Percentiles rank a stretch among this genome's conserved stretches.
Evolutionary conservation across 2,329 filamentous ascomycete species (phyloP).

Genomic region (Penicillium thymicola): DNA sequence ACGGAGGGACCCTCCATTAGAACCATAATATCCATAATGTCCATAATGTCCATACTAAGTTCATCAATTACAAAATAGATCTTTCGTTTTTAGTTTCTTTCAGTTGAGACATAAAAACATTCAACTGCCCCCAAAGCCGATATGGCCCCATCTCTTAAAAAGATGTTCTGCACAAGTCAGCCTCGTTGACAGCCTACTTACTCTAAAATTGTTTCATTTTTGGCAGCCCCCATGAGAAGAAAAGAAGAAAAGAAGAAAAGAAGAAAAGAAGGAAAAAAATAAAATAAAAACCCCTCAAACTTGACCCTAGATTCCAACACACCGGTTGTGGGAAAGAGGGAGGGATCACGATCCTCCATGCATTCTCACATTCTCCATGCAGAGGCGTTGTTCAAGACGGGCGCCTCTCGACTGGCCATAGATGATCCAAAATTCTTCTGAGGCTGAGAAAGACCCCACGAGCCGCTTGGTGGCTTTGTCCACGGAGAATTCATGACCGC

Average conservation of each 20-base stretch:
- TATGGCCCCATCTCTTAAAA: neutral
- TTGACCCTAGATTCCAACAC: neutral
- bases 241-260: neutral
- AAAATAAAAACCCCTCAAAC: no score
- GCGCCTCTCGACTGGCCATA: constrained; percentile 23
- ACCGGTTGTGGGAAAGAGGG: neutral
- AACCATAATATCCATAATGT: neutral
- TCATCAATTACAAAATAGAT: neutral
- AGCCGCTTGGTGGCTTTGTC: constrained; percentile 15
- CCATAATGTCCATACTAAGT: neutral
- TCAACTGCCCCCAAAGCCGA: neutral
- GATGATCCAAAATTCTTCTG: constrained; percentile 5
- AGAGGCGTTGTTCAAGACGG: neutral
- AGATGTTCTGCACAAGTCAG: neutral
- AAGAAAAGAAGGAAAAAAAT: neutral
- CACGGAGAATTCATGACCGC: constrained; percentile 23
- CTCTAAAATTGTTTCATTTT: neutral
- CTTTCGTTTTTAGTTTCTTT: neutral
- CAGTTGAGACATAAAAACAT: no score
- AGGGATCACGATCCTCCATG: neutral
- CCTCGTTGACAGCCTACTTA: constrained; percentile 2
- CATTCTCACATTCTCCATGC: neutral
- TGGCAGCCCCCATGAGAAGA: neutral
- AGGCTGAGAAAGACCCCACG: constrained; percentile 24
- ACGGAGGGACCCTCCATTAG: neutral